phyloP scores from a whole-genome alignment of 306 rosid genomes.

The Quercus suber region DNA sequence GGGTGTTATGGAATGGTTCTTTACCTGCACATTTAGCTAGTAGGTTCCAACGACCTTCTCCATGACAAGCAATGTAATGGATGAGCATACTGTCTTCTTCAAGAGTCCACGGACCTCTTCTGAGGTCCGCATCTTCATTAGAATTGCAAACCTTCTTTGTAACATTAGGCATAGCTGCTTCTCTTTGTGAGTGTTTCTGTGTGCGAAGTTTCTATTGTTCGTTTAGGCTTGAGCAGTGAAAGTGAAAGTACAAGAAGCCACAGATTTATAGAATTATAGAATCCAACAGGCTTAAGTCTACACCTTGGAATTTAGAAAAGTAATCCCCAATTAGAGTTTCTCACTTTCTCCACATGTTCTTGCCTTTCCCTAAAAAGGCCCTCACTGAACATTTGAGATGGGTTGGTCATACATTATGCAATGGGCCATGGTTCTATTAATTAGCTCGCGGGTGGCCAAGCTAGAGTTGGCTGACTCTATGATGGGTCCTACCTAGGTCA shows the following conservation, averaged over 20 bases:
- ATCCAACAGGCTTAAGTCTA: conserved; percentile 17
- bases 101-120: conserved; percentile 97
- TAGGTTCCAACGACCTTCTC: conserved; percentile 94
- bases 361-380: conserved; percentile 9
- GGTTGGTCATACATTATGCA: conserved; percentile 29
- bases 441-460: conserved; percentile 32
- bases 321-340: conserved; percentile 24
- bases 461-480: conserved; percentile 14
- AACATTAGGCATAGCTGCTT: conserved; percentile 48
- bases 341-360: conserved; percentile 23
- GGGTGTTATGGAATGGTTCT: conserved; percentile 4
- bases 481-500: conserved; percentile 24
- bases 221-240: conserved; percentile 22
- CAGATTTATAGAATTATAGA: conserved; percentile 37
- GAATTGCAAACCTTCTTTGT: conserved; percentile 34
- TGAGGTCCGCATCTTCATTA: conserved; percentile 51
- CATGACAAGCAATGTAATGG: conserved; percentile 78
- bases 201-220: neutral
- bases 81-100: conserved; percentile 88
- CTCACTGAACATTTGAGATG: conserved; percentile 35
- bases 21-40: conserved; percentile 87
- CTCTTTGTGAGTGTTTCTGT: neutral
- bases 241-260: conserved; percentile 12
- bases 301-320: conserved; percentile 3
- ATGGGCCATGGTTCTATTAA: conserved; percentile 6